A percentile compares a stretch with the other conserved stretches of the same genome.
phyloP scores from a whole-genome alignment of 805 yeast genomes.

The Suhomyces kilbournensis region DNA sequence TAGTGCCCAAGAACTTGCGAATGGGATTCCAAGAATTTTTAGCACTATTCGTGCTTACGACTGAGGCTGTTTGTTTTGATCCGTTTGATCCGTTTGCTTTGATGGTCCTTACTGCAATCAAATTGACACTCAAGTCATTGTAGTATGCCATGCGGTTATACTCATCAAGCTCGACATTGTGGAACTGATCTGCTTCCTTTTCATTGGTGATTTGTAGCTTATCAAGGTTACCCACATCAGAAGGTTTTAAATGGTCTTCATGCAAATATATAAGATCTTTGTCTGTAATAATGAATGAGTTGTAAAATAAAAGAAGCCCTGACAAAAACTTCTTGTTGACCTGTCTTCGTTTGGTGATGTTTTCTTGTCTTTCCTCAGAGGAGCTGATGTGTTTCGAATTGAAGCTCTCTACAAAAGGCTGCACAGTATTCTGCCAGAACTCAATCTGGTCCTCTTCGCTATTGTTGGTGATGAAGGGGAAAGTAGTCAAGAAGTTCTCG shows the following conservation, averaged over 20 bases:
- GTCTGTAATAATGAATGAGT: constrained; percentile 66
- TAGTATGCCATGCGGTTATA: constrained; percentile 32
- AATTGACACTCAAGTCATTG: constrained; percentile 62
- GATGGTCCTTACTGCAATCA: constrained; percentile 58
- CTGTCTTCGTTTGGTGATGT: constrained; percentile 61
- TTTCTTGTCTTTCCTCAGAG: constrained; percentile 70
- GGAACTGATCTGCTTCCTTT: neutral
- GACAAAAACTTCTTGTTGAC: constrained; percentile 59
- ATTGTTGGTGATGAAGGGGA: constrained; percentile 67
- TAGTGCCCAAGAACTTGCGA: constrained; percentile 5
- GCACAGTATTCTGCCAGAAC: constrained; percentile 80
- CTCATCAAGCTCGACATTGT: constrained; percentile 7
- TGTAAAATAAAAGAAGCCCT: constrained; percentile 63
- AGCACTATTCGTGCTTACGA: neutral
- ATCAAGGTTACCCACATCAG: constrained; percentile 37
- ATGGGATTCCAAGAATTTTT: constrained; percentile 15
- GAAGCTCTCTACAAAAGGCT: constrained; percentile 77
- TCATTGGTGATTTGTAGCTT: constrained; percentile 15
- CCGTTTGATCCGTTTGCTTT: neutral
- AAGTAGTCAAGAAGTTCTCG: constrained; percentile 55
- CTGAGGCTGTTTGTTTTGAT: neutral
- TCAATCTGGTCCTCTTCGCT: constrained; percentile 42
- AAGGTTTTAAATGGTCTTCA: constrained; percentile 30
- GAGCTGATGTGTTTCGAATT: constrained; percentile 68
- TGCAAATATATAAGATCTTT: constrained; percentile 50